Evolutionary conservation across 495 filamentous ascomycete genomes (phyloP), one percentile per base, ranked within the genome.

Genomic region (Lophium mytilinum): DNA sequence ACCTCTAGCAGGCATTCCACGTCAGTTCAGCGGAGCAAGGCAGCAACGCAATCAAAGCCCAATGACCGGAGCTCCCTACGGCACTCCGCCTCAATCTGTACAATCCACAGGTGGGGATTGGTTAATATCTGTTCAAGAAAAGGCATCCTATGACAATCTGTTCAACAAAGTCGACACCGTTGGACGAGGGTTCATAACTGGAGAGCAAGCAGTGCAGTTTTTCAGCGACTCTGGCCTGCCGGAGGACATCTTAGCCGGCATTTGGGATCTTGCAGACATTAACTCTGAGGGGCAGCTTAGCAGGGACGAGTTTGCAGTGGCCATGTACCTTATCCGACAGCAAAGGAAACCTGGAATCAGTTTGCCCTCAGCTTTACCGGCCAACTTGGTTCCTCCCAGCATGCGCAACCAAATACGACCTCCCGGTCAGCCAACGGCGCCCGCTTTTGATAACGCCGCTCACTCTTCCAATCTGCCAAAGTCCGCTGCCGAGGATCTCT

Each of bases 181-280:
- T 5, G 87, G 84, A 58, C 80, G 80, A 50, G 92, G 92, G 3
- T 83, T 83, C 52, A 93, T 97, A 53, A 93, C 83, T 50, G 93
- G 85, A 65, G 93, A 97, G 55, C 90, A 97, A 69, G 93, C 94
- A n/a, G 93, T 96, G 6, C 75, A 79, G 2, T 98, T 96, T 69
- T 91, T 98, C 68, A 89, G 87, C 68, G 88, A 95, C 68, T 95
- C 92, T 1, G 86, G 87, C 53, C 77, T 98, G 9, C 80, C 90
- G 0, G 92, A 96, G 62, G 94, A 96, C 67, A 83, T 82, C 8
- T 78, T 98, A 15, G 93, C 94, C n/a, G 84, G 89, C 62, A 94
- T 98, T 58, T 98, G 93, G 93, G 94, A 98, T 68, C 78, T 98
- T 19, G 87, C 94, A 6, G 92, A 97, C 76, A 93, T 96, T 68